These are phyloP conservation scores for Candida golubevii DNA, from an alignment of 805 yeast genomes.

Conservation along the genomic window DNA sequence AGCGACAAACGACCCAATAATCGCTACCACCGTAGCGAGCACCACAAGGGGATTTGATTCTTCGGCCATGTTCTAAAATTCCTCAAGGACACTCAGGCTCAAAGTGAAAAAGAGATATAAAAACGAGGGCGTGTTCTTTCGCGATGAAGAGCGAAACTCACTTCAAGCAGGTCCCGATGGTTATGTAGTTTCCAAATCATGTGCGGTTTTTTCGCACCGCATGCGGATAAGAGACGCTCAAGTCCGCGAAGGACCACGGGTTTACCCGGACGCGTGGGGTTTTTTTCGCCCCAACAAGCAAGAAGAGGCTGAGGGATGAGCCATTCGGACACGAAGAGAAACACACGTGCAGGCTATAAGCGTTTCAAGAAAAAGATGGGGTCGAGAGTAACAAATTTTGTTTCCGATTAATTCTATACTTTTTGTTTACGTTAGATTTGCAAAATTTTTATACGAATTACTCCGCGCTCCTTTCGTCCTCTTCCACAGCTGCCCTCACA, in stretches of 20 bases:
- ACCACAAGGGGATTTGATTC: conserved; percentile 40
- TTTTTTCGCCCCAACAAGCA: conserved; percentile 7
- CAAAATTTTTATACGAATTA: too few relatives aligned
- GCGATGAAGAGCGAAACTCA: too few relatives aligned
- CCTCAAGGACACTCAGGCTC: too few relatives aligned
- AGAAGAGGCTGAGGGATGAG: neutral
- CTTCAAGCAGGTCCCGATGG: neutral
- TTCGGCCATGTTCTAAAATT: conserved; percentile 17
- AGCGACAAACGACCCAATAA: conserved; percentile 32
- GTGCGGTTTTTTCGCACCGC: conserved; percentile 2
- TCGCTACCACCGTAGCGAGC: conserved; percentile 37
- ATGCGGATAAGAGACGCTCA: neutral
- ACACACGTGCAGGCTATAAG: too few relatives aligned
- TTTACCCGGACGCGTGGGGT: conserved; percentile 8
- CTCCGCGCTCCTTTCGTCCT: conserved; percentile 29
- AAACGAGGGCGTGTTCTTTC: too few relatives aligned
- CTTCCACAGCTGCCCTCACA: conserved; percentile 47
- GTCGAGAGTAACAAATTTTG: too few relatives aligned
- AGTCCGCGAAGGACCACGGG: conserved; percentile 2
- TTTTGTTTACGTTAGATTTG: too few relatives aligned
- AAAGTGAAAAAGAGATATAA: too few relatives aligned
- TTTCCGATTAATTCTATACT: too few relatives aligned
- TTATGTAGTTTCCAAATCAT: neutral
- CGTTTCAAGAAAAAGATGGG: too few relatives aligned
- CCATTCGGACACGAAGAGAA: too few relatives aligned